Conservation (phyloP, 1,284 basidiomycete species). For the Sparassis latifolia region DNA sequence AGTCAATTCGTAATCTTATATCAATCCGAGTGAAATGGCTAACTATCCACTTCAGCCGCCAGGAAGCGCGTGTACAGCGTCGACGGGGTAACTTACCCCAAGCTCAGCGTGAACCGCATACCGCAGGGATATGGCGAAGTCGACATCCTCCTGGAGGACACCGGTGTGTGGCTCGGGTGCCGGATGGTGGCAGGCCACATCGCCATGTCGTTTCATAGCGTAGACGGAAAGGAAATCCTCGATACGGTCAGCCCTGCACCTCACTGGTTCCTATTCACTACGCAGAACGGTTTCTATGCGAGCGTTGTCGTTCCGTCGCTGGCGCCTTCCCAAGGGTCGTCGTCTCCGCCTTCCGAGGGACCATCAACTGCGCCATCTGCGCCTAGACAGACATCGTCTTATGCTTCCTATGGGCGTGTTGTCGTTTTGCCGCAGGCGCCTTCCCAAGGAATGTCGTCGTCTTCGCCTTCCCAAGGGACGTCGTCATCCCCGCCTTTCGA, state of each 20-base stretch:
- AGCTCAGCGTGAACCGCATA: slow-evolving; percentile 24
- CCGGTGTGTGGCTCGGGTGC: slow-evolving; percentile 24
- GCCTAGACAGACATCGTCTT: too few species aligned
- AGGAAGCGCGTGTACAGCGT: slow-evolving; percentile 6
- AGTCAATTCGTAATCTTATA: background rate
- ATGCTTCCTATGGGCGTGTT: too few species aligned
- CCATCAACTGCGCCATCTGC: too few species aligned
- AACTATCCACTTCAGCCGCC: background rate
- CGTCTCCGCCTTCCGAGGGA: too few species aligned
- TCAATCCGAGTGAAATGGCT: background rate
- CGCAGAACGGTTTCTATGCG: background rate
- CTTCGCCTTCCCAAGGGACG: too few species aligned
- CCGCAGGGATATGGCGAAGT: slow-evolving; percentile 32
- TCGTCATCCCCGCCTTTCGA: too few species aligned
- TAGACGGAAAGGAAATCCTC: background rate
- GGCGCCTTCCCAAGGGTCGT: too few species aligned
- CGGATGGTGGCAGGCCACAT: slow-evolving; percentile 36
- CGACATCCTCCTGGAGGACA: slow-evolving; percentile 32
- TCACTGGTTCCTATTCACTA: slow-evolving; percentile 10
- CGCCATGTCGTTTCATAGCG: slow-evolving; percentile 9
- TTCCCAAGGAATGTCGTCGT: too few species aligned
- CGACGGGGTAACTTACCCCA: slow-evolving; percentile 31
- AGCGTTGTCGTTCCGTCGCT: too few species aligned
- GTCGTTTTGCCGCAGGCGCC: too few species aligned
- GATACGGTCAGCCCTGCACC: slow-evolving; percentile 6